Conservation (phyloP, 768 basidiomycete genomes). For the Tricholomella constricta region DNA sequence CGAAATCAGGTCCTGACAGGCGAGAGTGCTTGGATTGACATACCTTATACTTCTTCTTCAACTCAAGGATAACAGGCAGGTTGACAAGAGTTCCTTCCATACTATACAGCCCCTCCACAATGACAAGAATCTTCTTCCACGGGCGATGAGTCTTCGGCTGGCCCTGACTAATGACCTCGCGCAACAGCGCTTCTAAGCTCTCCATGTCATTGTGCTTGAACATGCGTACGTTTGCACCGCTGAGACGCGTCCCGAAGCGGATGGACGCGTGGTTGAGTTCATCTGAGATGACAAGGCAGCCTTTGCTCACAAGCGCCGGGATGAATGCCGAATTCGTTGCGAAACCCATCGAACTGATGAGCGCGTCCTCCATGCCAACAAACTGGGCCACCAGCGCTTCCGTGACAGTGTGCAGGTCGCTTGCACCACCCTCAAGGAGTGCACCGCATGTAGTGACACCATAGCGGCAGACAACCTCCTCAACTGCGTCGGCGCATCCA, state of each 20-base stretch:
- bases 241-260: constrained; percentile 86
- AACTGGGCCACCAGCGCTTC: constrained; percentile 92
- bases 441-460: constrained; percentile 78
- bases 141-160: constrained; percentile 98
- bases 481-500: constrained; percentile 93
- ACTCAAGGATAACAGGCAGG: constrained; percentile 76
- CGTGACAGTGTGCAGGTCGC: constrained; percentile 76
- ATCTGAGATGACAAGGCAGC: constrained; percentile 94
- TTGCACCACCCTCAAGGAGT: constrained; percentile 83
- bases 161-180: constrained; percentile 94
- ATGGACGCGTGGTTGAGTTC: constrained; percentile 97
- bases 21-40: constrained; percentile 15
- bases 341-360: constrained; percentile 96
- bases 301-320: constrained; percentile 88
- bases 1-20: background rate
- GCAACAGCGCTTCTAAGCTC: constrained; percentile 74
- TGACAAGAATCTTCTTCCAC: constrained; percentile 96
- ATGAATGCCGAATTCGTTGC: constrained; percentile 94
- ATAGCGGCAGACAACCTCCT: constrained; percentile 77
- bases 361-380: constrained; percentile 85
- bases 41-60: constrained; percentile 97
- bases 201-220: constrained; percentile 98
- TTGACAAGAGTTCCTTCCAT: constrained; percentile 98
- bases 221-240: constrained; percentile 85
- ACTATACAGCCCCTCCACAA: constrained; percentile 95